Conservation (phyloP, 805 yeast species). For the Nakazawaea pomicola region DNA sequence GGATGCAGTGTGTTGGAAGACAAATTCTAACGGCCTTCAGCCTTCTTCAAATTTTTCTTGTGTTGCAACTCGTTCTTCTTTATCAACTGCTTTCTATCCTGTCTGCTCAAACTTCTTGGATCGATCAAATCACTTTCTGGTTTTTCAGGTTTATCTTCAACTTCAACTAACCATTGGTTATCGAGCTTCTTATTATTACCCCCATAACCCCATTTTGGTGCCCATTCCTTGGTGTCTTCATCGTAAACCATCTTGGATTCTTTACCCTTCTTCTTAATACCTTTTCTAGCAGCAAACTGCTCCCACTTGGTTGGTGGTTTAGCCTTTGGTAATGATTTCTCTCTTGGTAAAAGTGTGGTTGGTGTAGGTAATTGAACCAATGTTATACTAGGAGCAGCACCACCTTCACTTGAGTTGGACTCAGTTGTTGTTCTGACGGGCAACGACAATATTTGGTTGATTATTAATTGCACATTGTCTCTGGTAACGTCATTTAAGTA, state of each 20-base stretch:
- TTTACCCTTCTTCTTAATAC: constrained; percentile 85
- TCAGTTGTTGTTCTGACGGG: constrained; percentile 89
- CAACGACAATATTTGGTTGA: constrained; percentile 84
- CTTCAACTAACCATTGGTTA: constrained; percentile 93
- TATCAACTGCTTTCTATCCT: constrained; percentile 77
- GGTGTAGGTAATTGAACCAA: constrained; percentile 85
- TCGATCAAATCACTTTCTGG: constrained; percentile 67
- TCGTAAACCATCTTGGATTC: constrained; percentile 87
- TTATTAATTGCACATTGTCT: constrained; percentile 87
- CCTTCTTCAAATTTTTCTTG: constrained; percentile 63
- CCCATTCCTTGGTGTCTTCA: constrained; percentile 92
- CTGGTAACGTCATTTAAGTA: constrained; percentile 66
- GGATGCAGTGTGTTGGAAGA: no score
- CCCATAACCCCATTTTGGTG: constrained; percentile 96
- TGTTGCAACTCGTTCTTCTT: constrained; percentile 85
- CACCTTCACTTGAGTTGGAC: constrained; percentile 49
- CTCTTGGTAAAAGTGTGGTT: constrained; percentile 80
- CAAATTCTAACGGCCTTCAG: constrained; percentile 11
- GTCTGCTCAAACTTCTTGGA: constrained; percentile 78
- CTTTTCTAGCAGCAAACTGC: constrained; percentile 91
- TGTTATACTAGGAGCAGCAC: constrained; percentile 68
- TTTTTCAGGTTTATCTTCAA: constrained; percentile 65
- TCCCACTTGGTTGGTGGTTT: constrained; percentile 97
- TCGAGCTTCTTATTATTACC: constrained; percentile 88
- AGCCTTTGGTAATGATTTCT: constrained; percentile 89